Base-by-base conservation (phyloP, 1,139 yeast genomes). In the Blastobotrys indianensis region DNA sequence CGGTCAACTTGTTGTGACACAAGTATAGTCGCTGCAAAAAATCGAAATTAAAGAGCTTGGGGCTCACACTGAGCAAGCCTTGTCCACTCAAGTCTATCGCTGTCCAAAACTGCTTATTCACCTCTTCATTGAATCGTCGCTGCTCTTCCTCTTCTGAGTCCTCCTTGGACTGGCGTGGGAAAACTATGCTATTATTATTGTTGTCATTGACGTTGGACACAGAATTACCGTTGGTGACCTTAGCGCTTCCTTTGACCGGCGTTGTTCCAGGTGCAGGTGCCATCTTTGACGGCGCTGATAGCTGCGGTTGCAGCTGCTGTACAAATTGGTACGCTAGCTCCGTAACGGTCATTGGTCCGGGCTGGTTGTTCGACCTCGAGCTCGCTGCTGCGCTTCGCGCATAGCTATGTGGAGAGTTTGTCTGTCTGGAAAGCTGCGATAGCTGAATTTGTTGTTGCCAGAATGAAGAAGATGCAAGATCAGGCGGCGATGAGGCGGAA, bases 21-120 rank as follows among this genome's bases (percentile, higher is more conserved):
- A 94, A 70, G 63, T 85, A 92, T 47, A 94, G 74, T 51, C 92
- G 82, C 60, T 94, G 94, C 60, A 94, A 74, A 60, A 94, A 94
- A 51, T 78, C 77, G 65, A 88, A 94, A 43, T 80, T 80, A 70
- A 88, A 87, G 48, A 94, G 68, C 57, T 82, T 83, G 23, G 84
- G 79, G 12, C 88, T 79, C 38, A 90, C 59, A 51, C 78, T 76
- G 53, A 79, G 73, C 46, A 92, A 71, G 20, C 94, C 88, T 66
- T 92, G 95, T 47, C 97, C 96, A 55, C 94, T 80, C 54, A 92
- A 72, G 68, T 94, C 99, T 55, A 94, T 72, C 23, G 92, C 94
- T 46, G 95, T 85, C 99, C 99, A 94, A 59, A 85, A 75, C 67
- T 90, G 97, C 57, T 76, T 77, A 50, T 82, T 79, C 40, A 85